These are phyloP conservation scores for Pleoardoris graminearum DNA, from an alignment of 2,329 filamentous ascomycete species.

Conservation along the genomic window DNA sequence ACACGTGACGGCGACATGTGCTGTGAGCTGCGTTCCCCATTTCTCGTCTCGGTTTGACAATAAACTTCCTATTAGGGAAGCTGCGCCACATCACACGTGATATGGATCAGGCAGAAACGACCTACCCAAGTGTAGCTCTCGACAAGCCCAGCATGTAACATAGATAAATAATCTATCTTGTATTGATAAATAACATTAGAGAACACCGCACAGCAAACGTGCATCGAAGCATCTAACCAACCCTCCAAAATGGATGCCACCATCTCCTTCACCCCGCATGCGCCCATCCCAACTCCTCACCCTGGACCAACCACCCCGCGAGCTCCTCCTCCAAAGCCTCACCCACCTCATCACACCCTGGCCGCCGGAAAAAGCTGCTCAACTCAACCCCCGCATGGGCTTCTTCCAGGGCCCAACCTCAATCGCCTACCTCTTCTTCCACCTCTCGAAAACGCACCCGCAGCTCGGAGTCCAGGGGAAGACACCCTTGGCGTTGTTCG, in stretches of 20 bases:
- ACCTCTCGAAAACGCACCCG: slow-evolving; percentile 54
- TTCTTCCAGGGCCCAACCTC: slow-evolving; percentile 56
- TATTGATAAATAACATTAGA: no score
- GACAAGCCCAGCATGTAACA: no score
- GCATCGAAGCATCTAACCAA: no score
- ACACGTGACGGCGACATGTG: no score
- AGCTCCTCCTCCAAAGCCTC: slow-evolving; percentile 55
- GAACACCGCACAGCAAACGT: no score
- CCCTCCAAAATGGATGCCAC: background rate
- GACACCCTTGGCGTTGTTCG: slow-evolving; percentile 53
- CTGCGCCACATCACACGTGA: no score
- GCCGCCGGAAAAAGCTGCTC: slow-evolving; percentile 49
- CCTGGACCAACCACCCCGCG: slow-evolving; percentile 42
- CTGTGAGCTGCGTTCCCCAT: no score
- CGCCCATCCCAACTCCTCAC: background rate
- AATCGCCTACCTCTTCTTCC: slow-evolving; percentile 55
- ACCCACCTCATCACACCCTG: slow-evolving; percentile 52
- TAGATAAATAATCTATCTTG: no score
- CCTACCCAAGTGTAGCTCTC: no score
- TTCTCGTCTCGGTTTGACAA: no score
- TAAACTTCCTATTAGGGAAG: no score
- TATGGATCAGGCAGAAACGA: no score
- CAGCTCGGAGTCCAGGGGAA: slow-evolving; percentile 52
- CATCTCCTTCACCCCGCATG: background rate
- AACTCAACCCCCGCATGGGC: slow-evolving; percentile 47